Conservation (phyloP, 2,329 filamentous ascomycete species). For the Volutella citrinella region DNA sequence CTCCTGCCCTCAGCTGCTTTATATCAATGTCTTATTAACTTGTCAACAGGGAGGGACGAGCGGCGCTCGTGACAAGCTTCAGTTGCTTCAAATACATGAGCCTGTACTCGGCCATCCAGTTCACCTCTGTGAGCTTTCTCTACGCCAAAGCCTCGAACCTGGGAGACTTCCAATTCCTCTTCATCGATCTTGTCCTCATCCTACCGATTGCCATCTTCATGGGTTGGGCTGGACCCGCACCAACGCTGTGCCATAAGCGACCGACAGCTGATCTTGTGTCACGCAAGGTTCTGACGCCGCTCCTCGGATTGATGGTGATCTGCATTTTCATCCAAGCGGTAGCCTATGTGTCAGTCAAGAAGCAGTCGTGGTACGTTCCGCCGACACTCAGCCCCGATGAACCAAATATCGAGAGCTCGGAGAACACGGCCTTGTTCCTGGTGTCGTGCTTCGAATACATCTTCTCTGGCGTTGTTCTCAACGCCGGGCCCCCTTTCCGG, state of each 20-base stretch:
- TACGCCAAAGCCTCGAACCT: conserved; percentile 93
- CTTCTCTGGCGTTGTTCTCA: conserved; percentile 82
- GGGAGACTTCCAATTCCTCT: conserved; percentile 96
- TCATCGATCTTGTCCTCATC: conserved; percentile 90
- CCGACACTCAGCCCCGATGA: conserved; percentile 75
- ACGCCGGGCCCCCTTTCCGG: conserved; percentile 86
- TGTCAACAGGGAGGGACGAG: conserved; percentile 73
- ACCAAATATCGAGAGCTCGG: conserved; percentile 84
- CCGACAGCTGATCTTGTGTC: conserved; percentile 92
- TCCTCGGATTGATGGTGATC: conserved; percentile 84
- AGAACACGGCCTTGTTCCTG: conserved; percentile 89
- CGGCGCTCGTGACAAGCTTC: conserved; percentile 95
- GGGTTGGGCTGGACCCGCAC: conserved; percentile 91
- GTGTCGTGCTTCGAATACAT: conserved; percentile 95
- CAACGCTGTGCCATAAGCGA: conserved; percentile 73
- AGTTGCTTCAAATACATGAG: conserved; percentile 99
- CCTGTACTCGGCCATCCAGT: conserved; percentile 98
- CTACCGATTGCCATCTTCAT: conserved; percentile 97
- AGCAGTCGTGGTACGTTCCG: conserved; percentile 83
- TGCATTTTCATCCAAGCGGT: conserved; percentile 74
- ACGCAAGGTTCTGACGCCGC: conserved; percentile 83
- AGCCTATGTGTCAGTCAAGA: conserved; percentile 70
- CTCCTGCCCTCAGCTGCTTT: too few relatives aligned
- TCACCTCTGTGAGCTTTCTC: conserved; percentile 93
- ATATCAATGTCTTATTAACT: conserved; percentile 17